These are phyloP conservation scores for Takashimella koratensis DNA, from an alignment of 1,284 basidiomycete species.

Conservation along the genomic window DNA sequence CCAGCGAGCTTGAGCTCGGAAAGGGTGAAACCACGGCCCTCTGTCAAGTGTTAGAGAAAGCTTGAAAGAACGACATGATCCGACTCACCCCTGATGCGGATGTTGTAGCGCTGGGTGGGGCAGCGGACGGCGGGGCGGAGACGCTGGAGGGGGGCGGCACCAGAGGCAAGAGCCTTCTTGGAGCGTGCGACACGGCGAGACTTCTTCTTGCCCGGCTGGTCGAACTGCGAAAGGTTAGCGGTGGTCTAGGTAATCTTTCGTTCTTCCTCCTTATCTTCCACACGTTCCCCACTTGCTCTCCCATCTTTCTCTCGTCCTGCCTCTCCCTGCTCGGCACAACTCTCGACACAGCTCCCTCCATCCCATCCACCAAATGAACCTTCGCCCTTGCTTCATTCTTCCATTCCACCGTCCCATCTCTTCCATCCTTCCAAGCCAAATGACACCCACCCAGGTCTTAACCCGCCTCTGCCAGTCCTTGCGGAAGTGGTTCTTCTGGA, in stretches of 20 bases:
- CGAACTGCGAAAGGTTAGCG: constrained; percentile 80
- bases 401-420: not conserved
- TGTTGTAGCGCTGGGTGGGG: constrained; percentile 98
- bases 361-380: not conserved
- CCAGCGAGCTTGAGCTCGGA: constrained; percentile 96
- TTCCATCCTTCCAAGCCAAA: not conserved
- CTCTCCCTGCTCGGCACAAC: not conserved
- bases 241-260: not conserved
- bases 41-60: constrained; percentile 35
- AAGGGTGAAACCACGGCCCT: constrained; percentile 95
- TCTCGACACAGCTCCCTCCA: not conserved
- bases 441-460: constrained; percentile 40
- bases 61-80: not conserved
- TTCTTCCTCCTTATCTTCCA: not conserved
- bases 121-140: constrained; percentile 97
- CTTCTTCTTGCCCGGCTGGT: constrained; percentile 98
- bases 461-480: constrained; percentile 77
- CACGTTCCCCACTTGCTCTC: not conserved
- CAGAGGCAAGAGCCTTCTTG: constrained; percentile 84
- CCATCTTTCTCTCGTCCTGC: not conserved
- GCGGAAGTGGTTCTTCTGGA: constrained; percentile 93
- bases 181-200: constrained; percentile 90
- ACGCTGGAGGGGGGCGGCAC: constrained; percentile 84
- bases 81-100: constrained; percentile 71
- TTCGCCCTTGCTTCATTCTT: not conserved